Evolutionary conservation across 2,329 filamentous ascomycete species (phyloP).

Genomic region (Zopfia rhizophila): DNA sequence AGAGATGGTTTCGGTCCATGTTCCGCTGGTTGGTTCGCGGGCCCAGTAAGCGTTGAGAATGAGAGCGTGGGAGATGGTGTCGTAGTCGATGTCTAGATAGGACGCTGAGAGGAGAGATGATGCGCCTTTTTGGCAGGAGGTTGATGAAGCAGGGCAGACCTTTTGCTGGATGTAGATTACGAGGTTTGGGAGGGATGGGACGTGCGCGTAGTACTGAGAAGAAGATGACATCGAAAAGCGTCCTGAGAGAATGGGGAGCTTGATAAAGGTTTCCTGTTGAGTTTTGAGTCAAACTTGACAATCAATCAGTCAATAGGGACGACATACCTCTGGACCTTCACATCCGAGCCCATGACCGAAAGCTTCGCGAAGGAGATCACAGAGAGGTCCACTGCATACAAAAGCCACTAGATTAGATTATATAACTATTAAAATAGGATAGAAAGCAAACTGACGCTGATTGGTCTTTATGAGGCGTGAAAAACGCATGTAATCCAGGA

Average conservation of each 20-base stretch:
- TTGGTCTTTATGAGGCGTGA: slow-evolving; percentile 65
- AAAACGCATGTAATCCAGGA: slow-evolving; percentile 84
- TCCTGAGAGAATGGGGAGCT: slow-evolving; percentile 64
- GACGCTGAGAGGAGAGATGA: slow-evolving; percentile 64
- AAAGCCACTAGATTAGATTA: not conserved
- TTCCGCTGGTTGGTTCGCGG: slow-evolving; percentile 29
- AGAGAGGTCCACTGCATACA: slow-evolving; percentile 55
- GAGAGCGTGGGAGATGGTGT: slow-evolving; percentile 72
- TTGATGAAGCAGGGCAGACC: slow-evolving; percentile 61
- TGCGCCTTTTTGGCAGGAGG: slow-evolving; percentile 62
- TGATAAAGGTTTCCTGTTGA: slow-evolving; percentile 69
- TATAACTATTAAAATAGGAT: not conserved
- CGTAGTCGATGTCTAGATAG: slow-evolving; percentile 81
- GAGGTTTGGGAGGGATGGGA: slow-evolving; percentile 68
- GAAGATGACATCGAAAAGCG: slow-evolving; percentile 71
- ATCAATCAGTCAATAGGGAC: not conserved
- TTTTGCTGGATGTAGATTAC: slow-evolving; percentile 63
- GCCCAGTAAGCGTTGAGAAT: slow-evolving; percentile 73
- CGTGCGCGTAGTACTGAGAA: slow-evolving; percentile 75
- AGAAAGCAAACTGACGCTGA: slow-evolving; percentile 42
- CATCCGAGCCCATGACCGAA: slow-evolving; percentile 70
- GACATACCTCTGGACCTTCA: slow-evolving; percentile 57
- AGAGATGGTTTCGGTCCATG: slow-evolving; percentile 60
- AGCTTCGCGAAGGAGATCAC: slow-evolving; percentile 65
- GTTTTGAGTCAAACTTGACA: slow-evolving; percentile 2